Evolutionary conservation across 106 monocot genomes (phyloP), one percentile per base, ranked within the genome.

Genomic region (Dioscorea dumetorum): DNA sequence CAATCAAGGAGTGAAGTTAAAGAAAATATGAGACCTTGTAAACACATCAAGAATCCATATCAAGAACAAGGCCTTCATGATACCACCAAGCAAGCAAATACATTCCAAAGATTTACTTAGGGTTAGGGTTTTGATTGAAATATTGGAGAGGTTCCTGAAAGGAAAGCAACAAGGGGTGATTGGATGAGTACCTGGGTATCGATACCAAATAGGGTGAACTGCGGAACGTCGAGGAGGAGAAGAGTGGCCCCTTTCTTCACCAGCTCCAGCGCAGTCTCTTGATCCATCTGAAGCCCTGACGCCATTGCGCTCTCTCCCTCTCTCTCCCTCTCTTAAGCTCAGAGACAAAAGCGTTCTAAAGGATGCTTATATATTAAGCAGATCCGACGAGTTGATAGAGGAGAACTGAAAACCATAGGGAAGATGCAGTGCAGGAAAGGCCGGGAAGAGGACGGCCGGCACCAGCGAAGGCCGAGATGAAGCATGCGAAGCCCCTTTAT

Each of bases 141-240:
- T 16, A 14, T 19, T 18, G 9, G 19, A 13, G 23, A 22, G 24
- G 35, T 28, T 32, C 17, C 24, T 15, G 22, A 48, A 24, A 60
- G 60, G 21, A 2, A 67, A 18, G 20, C 17, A 64, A 35, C 8
- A 61, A 19, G 15, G 23, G 10, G 22, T 12, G 20, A 5, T 12
- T 9, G 16, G 23, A 33, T 0, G 9, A 4, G 12, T 20, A 99
- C 99, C 99, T 99, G 86, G 14, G 92, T 90, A 49, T 99, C 99
- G 75, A 99, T 79, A 32, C 99, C 99, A 51, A 99, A 63, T 57
- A 99, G 80, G 23, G 99, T 99, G 71, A 68, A 79, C 68, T 80
- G 93, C 8, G 99, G 92, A 34, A 99, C 99, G 71, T 93, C 92
- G 50, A 99, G 89, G 49, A 99, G 81, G 58, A 99, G 90, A 66